A percentile compares a stretch with the other conserved stretches of the same genome.
These are phyloP conservation scores for Ramaria rubella DNA, from an alignment of 768 basidiomycete species.

Conservation along the genomic window DNA sequence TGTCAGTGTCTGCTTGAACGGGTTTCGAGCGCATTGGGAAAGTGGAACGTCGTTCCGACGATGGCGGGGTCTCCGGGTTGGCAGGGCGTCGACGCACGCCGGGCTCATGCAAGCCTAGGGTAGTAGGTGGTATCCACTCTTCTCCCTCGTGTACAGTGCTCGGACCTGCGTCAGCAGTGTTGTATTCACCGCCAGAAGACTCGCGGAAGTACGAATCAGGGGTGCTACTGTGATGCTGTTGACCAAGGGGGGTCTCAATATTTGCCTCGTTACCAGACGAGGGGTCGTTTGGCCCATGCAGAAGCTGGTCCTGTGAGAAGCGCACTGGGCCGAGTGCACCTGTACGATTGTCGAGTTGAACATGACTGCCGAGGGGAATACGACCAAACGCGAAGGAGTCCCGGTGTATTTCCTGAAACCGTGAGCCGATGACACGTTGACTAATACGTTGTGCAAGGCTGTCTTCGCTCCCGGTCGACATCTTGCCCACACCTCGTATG, in stretches of 20 bases:
- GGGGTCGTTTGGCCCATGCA: slow-evolving; percentile 44
- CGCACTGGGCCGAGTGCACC: slow-evolving; percentile 30
- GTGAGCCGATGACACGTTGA: slow-evolving; percentile 57
- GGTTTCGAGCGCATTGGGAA: slow-evolving; percentile 12
- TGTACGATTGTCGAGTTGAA: slow-evolving; percentile 46
- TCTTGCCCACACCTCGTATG: slow-evolving; percentile 53
- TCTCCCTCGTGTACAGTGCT: slow-evolving; percentile 33
- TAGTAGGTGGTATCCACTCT: slow-evolving; percentile 11
- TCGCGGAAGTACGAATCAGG: slow-evolving; percentile 13
- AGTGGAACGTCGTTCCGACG: slow-evolving; percentile 11
- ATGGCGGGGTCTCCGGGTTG: neutral
- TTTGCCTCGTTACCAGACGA: slow-evolving; percentile 1
- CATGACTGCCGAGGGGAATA: slow-evolving; percentile 54
- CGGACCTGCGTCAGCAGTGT: neutral
- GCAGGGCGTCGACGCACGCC: slow-evolving; percentile 7
- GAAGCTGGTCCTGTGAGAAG: slow-evolving; percentile 37
- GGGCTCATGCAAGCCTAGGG: neutral
- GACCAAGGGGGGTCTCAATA: neutral
- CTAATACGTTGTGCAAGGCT: slow-evolving; percentile 54
- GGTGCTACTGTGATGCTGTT: neutral
- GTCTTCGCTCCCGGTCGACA: slow-evolving; percentile 37
- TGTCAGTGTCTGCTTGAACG: neutral
- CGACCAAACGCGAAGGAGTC: slow-evolving; percentile 51
- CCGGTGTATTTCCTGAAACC: slow-evolving; percentile 66
- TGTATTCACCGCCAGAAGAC: slow-evolving; percentile 12